phyloP scores from a whole-genome alignment of 176 grass and related monocot species.

The Saccharum spontaneum region DNA sequence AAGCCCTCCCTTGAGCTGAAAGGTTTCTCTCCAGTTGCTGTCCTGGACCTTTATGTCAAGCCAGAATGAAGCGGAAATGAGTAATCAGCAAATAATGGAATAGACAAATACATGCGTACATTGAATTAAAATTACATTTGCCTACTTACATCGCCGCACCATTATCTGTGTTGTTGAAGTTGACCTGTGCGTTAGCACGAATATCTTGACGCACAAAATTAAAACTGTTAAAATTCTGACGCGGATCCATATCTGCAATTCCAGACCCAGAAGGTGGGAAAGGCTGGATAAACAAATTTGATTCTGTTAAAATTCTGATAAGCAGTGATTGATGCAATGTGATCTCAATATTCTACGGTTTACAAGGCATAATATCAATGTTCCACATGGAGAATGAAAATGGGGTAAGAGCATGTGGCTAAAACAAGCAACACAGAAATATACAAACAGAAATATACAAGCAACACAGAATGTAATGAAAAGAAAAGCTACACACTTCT shows the following conservation, averaged over 20 bases:
- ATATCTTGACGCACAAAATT: not conserved
- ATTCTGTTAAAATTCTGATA: not conserved
- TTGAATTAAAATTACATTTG: not conserved
- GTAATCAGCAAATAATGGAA: not conserved
- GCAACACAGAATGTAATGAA: conserved; percentile 8
- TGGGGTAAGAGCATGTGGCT: not conserved
- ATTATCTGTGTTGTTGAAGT: not conserved
- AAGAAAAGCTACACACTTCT: not conserved
- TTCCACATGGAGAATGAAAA: not conserved
- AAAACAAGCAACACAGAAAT: not conserved
- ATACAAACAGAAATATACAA: conserved; percentile 1
- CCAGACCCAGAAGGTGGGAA: not conserved
- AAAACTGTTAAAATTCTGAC: not conserved
- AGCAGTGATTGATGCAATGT: not conserved
- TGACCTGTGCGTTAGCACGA: not conserved
- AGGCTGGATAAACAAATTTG: not conserved
- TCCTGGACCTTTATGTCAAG: conserved; percentile 8
- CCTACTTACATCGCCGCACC: not conserved
- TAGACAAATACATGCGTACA: not conserved
- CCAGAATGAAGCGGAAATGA: not conserved
- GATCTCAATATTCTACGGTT: not conserved
- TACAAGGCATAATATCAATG: not conserved
- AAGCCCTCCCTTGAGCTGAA: not conserved
- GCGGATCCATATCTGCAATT: not conserved
- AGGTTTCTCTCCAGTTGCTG: not conserved